phyloP scores from a whole-genome alignment of 306 rosid genomes.

The Oemleria cerasiformis region DNA sequence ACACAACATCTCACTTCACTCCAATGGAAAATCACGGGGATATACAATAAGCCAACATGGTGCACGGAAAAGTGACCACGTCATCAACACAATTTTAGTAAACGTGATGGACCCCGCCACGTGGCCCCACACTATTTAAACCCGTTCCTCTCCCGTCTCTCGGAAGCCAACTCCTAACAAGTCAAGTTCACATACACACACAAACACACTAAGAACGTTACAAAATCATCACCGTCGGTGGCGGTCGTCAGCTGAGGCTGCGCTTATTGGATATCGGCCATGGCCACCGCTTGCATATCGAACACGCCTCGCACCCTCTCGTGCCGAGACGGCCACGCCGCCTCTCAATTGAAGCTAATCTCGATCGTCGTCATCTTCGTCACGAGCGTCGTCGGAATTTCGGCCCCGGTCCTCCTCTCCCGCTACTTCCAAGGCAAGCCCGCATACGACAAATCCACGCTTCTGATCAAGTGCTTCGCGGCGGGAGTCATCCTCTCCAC shows the following conservation, averaged over 20 bases:
- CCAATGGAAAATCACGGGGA: neutral
- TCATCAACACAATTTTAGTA: too few relatives aligned
- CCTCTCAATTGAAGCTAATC: conserved; percentile 52
- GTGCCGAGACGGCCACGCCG: conserved; percentile 67
- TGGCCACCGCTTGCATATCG: conserved; percentile 48
- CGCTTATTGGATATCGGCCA: conserved; percentile 3
- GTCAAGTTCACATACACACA: neutral
- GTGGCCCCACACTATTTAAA: neutral
- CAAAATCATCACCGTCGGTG: too few relatives aligned
- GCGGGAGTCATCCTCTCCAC: conserved; percentile 97
- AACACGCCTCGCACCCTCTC: conserved; percentile 40
- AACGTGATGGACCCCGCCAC: neutral
- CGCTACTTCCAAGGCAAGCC: conserved; percentile 76
- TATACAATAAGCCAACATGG: neutral
- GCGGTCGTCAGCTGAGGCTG: neutral
- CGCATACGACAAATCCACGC: conserved; percentile 64
- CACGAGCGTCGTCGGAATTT: conserved; percentile 73
- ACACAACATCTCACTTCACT: neutral
- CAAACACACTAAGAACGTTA: too few relatives aligned
- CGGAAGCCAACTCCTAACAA: neutral
- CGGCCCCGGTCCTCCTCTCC: conserved; percentile 68
- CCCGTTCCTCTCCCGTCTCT: neutral
- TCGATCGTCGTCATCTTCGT: conserved; percentile 71
- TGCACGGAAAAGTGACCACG: neutral
- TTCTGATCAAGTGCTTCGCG: conserved; percentile 78